phyloP scores from a whole-genome alignment of 148 eudicot genomes.

The Beta vulgaris region DNA sequence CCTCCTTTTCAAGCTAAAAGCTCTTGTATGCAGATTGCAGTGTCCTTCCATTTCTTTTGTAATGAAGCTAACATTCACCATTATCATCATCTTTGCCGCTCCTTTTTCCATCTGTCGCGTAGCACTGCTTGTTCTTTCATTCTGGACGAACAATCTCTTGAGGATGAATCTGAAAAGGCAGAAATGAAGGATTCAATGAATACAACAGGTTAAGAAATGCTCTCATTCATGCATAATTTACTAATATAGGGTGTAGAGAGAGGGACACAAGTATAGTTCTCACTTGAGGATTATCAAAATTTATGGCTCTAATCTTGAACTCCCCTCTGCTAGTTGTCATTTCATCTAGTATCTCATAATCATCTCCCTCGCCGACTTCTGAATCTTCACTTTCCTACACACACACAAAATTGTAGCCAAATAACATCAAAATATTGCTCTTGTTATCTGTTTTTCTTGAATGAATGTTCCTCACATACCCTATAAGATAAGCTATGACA shows the following conservation, averaged over 20 bases:
- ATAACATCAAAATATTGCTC: neutral
- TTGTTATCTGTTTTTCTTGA: neutral
- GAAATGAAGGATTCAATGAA: neutral
- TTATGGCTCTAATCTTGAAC: constrained; percentile 41
- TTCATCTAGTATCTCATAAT: constrained; percentile 49
- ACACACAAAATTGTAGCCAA: neutral
- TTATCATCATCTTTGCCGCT: neutral
- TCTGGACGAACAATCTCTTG: constrained; percentile 16
- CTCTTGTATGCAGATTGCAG: constrained; percentile 5
- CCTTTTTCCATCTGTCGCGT: neutral
- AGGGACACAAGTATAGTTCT: neutral
- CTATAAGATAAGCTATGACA: constrained; percentile 31
- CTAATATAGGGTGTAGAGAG: neutral
- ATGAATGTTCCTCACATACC: constrained; percentile 21
- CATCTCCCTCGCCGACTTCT: constrained; percentile 26
- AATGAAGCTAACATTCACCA: neutral
- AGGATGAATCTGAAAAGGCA: constrained; percentile 27
- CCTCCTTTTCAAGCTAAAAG: neutral
- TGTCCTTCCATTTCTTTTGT: neutral
- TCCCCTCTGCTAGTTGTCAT: constrained; percentile 60
- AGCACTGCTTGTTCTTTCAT: neutral
- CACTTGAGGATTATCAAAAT: constrained; percentile 38
- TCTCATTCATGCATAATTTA: neutral
- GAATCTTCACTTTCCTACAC: constrained; percentile 32
- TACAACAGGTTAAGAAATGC: neutral